Evolutionary conservation across 345 rosid species (phyloP), one percentile per base, ranked within the genome.

Genomic region (Ceriops zippeliana): DNA sequence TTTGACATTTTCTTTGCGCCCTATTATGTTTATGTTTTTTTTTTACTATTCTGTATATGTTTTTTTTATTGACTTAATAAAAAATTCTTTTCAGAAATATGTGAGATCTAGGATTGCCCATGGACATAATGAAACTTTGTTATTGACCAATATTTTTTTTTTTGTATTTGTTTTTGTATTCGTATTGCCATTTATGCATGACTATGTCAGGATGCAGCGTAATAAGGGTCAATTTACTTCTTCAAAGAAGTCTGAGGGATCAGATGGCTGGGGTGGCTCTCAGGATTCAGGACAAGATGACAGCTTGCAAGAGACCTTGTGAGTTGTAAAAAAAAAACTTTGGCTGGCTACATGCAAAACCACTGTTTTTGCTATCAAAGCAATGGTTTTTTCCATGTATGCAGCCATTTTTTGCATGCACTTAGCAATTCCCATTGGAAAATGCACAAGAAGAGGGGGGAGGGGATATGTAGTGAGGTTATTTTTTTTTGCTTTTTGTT

Each of bases 201-300:
- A 62, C 22, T 59, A 10, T 31, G 38, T 58, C 93, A 95, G 99
- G 82, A 95, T 95, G 99, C 89, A 91, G 73, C 89, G 99, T 19
- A 91, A 87, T 65, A 95, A 95, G 75, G 99, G 99, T 78, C 99
- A 95, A 22, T 95, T 95, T 79, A 87, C 96, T 22, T 93, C 97
- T 64, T 62, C 88, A 66, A 89, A 85, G 76, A 89, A 85, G 85
- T 70, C 87, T 38, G 93, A 93, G 60, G 92, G 93, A 63, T 53
- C 80, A 67, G 76, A 73, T 73, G 81, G 79, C 66, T 89, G 89
- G 75, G 80, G 85, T 70, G 73, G 79, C 37, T 64, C 77, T 65
- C 92, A 83, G 78, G 95, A 89, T 64, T 86, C 89, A 30, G 86
- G 90, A 62, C 92, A 74, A 68, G 97, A 91, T 76, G 93, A 93